Evolutionary conservation across 2,329 filamentous ascomycete species (phyloP).

Genomic region (Dothideomycetidae sp.): DNA sequence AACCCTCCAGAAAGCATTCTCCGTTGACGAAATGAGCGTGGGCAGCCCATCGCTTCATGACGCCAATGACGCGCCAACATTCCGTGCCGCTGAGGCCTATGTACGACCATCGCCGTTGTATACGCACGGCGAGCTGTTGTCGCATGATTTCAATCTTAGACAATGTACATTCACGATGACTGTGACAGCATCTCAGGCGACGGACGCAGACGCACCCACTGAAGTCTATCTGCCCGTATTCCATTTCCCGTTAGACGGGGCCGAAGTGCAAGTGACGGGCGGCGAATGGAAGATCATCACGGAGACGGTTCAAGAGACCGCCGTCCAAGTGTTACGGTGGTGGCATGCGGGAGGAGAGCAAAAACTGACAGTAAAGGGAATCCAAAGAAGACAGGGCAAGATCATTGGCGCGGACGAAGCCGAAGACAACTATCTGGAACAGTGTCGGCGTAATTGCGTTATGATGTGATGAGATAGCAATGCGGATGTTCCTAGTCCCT

Average conservation of each 20-base stretch:
- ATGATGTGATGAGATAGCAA: constrained; percentile 31
- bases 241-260: constrained; percentile 69
- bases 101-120: constrained; percentile 69
- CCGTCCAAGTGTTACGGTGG: constrained; percentile 66
- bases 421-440: constrained; percentile 65
- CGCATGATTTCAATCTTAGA: constrained; percentile 69
- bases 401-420: constrained; percentile 39
- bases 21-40: constrained; percentile 35
- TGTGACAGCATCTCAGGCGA: constrained; percentile 46
- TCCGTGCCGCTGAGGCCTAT: constrained; percentile 84
- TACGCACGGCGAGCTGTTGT: constrained; percentile 55
- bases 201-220: constrained; percentile 54
- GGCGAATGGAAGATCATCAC: constrained; percentile 80
- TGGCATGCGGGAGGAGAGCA: constrained; percentile 86
- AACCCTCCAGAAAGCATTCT: constrained; percentile 62
- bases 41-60: constrained; percentile 11
- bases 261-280: constrained; percentile 59
- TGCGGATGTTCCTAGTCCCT: too few species aligned
- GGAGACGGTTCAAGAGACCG: constrained; percentile 50
- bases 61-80: constrained; percentile 48
- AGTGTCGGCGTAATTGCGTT: constrained; percentile 32
- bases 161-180: constrained; percentile 63
- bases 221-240: constrained; percentile 79
- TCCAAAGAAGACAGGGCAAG: constrained; percentile 43
- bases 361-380: constrained; percentile 58